Evolutionary conservation across 2,329 filamentous ascomycete species (phyloP), one percentile per base, ranked within the genome.

Genomic region (Cyphellophora attinorum): DNA sequence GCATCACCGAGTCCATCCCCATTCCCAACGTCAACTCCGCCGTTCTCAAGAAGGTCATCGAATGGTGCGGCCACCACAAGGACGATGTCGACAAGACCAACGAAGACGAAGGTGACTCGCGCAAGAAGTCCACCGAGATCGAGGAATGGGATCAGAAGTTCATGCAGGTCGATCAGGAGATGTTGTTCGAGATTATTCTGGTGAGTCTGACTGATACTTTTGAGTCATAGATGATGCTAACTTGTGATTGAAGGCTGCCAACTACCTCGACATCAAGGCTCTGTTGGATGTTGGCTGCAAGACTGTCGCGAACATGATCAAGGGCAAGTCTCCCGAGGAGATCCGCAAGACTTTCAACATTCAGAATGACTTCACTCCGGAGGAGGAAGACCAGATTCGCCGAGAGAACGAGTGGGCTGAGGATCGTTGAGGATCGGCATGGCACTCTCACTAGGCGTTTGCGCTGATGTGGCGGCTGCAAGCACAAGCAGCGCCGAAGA

Each of bases 91-190:
- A 78, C n/a, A 74, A 78, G 44, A 70, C 79, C 35, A 76, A 78
- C 52, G 89, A 96, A 44, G 91, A 94, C 41, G 86, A 98, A 52
- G 81, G 82, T 43, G 89, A 96, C 53, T 86, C 80, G 33, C 85
- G 91, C 51, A 95, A 95, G 73, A 95, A 94, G 76, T 94, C 88
- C 2, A 96, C 91, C 30, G 91, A 98, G 52, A 98, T 98, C 48
- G 91, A 96, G 40, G 91, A 98, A 64, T 98, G 91, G 91, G 91
- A 98, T 52, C 89, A 96, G 63, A 98, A 98, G 67, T 98, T 96
- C 63, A 96, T 98, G 91, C 89, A 96, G 64, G 91, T 98, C 12
- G 91, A 98, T 59, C 91, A 98, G 58, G 91, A 98, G 65, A 96
- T 98, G 91, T 76, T 98, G 2, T 98, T 98, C 50, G 91, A 98